Evolutionary conservation across 352 stramenopile species (phyloP).

Genomic region (Phytophthora hybrid): DNA sequence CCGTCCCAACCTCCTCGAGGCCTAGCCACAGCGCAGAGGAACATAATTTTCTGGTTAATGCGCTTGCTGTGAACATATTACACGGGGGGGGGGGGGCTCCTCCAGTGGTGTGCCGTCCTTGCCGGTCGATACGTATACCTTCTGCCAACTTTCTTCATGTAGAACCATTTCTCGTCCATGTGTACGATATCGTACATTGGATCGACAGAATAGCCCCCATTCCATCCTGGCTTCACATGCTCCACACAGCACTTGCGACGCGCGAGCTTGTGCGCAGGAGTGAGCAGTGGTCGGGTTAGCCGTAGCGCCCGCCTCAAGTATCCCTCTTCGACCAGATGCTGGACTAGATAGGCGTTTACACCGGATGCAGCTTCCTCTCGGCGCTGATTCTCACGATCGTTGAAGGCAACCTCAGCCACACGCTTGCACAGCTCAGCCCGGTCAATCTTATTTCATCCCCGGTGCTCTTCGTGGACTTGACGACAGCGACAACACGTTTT

Average conservation of each 20-base stretch:
- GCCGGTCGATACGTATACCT: slow-evolving; percentile 2
- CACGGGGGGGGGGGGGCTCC: background rate
- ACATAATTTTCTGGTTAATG: background rate
- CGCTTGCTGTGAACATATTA: slow-evolving; percentile 10
- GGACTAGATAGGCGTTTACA: background rate
- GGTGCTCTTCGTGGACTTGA: background rate
- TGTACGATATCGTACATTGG: slow-evolving; percentile 9
- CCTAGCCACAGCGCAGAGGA: slow-evolving; percentile 4
- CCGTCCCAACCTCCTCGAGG: slow-evolving; percentile 11
- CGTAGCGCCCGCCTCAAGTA: slow-evolving; percentile 6
- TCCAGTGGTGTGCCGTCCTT: background rate
- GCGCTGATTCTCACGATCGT: slow-evolving; percentile 1
- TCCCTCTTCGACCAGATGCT: slow-evolving; percentile 10
- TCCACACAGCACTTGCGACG: background rate
- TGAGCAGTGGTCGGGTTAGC: slow-evolving; percentile 8
- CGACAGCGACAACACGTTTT: background rate
- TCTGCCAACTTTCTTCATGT: slow-evolving; percentile 7
- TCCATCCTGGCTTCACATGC: background rate
- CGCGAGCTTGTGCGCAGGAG: background rate
- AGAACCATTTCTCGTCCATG: slow-evolving; percentile 18
- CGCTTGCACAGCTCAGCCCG: background rate
- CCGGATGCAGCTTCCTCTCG: background rate
- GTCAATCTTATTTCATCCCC: background rate
- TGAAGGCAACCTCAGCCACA: background rate
- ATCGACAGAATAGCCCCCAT: background rate